phyloP scores from a whole-genome alignment of 2,329 filamentous ascomycete genomes.

The Plectosphaerella cucumerina region DNA sequence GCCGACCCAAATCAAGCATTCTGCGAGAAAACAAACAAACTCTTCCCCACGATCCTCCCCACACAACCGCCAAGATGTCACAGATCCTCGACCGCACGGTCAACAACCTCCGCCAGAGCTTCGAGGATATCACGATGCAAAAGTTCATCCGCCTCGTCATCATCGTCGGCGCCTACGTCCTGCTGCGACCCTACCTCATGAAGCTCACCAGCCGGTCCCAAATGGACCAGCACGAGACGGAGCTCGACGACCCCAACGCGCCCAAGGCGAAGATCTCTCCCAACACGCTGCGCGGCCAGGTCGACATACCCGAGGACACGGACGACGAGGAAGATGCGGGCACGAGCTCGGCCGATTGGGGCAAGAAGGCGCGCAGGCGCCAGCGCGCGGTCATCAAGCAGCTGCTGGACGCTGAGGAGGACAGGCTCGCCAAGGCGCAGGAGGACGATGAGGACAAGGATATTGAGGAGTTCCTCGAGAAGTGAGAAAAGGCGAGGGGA shows the following conservation, averaged over 20 bases:
- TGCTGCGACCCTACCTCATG: conserved; percentile 71
- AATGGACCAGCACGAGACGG: conserved; percentile 57
- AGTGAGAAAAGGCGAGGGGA: too few species aligned
- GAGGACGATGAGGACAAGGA: conserved; percentile 71
- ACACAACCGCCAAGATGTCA: background rate
- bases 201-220: conserved; percentile 61
- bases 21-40: background rate
- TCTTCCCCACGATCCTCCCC: background rate
- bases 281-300: conserved; percentile 58
- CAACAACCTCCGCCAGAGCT: conserved; percentile 45
- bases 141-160: conserved; percentile 66
- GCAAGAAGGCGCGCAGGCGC: conserved; percentile 64
- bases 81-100: conserved; percentile 7
- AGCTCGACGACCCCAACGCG: conserved; percentile 43
- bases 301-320: conserved; percentile 49
- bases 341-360: conserved; percentile 58
- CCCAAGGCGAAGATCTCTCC: conserved; percentile 54
- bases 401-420: conserved; percentile 59
- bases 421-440: conserved; percentile 46
- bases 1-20: background rate
- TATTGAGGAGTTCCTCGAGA: conserved; percentile 63
- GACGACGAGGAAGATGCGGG: conserved; percentile 47
- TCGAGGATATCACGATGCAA: conserved; percentile 46
- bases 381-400: conserved; percentile 65
- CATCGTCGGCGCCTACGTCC: conserved; percentile 68